Conservation (phyloP, 2,329 filamentous ascomycete genomes). For the Botryotinia convoluta region DNA sequence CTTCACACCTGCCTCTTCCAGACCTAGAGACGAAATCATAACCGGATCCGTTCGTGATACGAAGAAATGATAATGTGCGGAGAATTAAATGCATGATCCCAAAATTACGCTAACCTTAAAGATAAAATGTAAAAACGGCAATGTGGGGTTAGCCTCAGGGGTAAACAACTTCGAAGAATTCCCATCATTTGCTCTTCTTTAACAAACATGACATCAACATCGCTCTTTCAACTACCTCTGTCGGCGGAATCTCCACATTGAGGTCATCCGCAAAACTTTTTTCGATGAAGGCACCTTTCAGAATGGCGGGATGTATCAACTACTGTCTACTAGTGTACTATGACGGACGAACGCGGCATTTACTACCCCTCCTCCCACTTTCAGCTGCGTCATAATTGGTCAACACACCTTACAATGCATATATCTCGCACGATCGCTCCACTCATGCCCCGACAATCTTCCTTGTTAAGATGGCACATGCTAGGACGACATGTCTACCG, state of each 20-base stretch:
- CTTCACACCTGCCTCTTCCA: background rate
- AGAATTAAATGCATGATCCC: background rate
- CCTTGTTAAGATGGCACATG: background rate
- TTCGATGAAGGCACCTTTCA: background rate
- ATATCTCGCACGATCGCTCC: background rate
- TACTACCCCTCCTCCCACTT: slow-evolving; percentile 5
- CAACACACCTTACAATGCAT: background rate
- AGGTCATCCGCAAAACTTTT: background rate
- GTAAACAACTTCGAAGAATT: background rate
- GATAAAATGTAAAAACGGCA: background rate
- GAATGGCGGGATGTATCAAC: background rate
- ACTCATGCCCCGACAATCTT: background rate
- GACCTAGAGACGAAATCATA: background rate
- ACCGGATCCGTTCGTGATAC: background rate
- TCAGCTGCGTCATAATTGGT: background rate
- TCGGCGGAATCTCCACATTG: background rate
- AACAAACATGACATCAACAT: background rate
- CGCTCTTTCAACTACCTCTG: background rate
- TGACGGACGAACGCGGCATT: background rate
- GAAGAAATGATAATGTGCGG: background rate
- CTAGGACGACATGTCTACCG: background rate
- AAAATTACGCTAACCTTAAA: background rate
- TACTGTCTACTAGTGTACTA: background rate
- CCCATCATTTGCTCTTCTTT: background rate
- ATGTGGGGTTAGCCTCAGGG: background rate